phyloP scores from a whole-genome alignment of 768 basidiomycete species.

The Tricholoma sp. region DNA sequence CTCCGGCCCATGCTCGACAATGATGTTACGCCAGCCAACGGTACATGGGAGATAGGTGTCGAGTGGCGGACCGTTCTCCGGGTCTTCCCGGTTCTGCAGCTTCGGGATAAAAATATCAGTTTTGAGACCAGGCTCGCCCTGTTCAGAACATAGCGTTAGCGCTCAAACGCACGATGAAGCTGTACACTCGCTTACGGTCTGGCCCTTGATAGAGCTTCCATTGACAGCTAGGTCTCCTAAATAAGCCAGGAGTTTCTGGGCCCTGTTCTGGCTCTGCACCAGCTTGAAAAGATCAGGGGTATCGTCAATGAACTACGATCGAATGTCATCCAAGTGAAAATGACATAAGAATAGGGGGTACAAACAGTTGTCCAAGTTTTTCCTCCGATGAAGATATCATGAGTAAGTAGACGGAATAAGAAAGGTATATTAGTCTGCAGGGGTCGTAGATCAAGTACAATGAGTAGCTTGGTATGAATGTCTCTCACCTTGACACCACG shows the following conservation, averaged over 20 bases:
- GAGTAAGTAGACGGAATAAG: constrained; percentile 95
- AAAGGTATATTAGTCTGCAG: constrained; percentile 96
- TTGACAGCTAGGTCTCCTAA: constrained; percentile 98
- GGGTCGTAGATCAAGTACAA: not conserved
- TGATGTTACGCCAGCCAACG: constrained; percentile 96
- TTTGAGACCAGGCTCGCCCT: constrained; percentile 93
- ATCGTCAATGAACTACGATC: constrained; percentile 90
- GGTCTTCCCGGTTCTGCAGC: constrained; percentile 73
- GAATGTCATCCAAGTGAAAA: not conserved
- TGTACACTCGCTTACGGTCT: constrained; percentile 40
- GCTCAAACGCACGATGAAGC: not conserved
- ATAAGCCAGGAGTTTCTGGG: constrained; percentile 94
- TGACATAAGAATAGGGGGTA: not conserved
- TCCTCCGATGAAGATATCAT: constrained; percentile 92
- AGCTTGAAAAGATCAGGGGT: constrained; percentile 99
- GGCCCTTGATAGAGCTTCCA: constrained; percentile 96
- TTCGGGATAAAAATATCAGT: constrained; percentile 81
- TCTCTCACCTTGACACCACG: constrained; percentile 88
- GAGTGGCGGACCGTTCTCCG: constrained; percentile 58
- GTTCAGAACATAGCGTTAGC: not conserved
- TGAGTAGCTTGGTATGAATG: no score
- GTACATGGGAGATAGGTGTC: constrained; percentile 82
- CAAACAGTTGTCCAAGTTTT: constrained; percentile 91
- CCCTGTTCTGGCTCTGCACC: constrained; percentile 96
- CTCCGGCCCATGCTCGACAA: constrained; percentile 95